Conservation (phyloP, 2,329 filamentous ascomycete species). For the Didymella arachidicola region DNA sequence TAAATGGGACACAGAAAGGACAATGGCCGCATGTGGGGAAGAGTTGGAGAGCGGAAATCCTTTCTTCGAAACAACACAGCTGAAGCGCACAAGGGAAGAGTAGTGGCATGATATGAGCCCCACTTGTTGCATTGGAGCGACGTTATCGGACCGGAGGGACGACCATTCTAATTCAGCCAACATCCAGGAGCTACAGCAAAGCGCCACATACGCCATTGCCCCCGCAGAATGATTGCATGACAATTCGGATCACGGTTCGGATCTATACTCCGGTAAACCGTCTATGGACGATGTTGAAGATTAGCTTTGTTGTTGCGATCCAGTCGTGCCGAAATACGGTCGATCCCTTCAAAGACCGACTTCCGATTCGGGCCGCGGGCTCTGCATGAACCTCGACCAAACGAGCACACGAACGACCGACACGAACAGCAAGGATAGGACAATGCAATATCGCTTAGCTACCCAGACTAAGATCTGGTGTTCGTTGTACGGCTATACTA, state of each 20-base stretch:
- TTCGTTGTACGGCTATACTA: not conserved
- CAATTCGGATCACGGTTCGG: not conserved
- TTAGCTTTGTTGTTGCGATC: not conserved
- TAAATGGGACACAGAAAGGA: constrained; percentile 29
- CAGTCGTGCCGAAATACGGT: constrained; percentile 4
- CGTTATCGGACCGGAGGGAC: not conserved
- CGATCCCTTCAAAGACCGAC: constrained; percentile 3
- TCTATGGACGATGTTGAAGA: not conserved
- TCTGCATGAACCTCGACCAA: not conserved
- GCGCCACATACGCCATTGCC: not conserved
- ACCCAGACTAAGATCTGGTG: not conserved
- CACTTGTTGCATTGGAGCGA: not conserved
- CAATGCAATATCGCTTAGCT: not conserved
- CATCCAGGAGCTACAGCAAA: not conserved
- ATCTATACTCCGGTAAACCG: not conserved
- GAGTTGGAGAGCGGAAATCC: constrained; percentile 30
- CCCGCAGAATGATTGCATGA: not conserved
- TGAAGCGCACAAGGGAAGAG: constrained; percentile 3
- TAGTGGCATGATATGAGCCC: not conserved
- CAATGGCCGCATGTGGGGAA: constrained; percentile 20
- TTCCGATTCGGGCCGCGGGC: constrained; percentile 12
- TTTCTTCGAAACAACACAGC: constrained; percentile 22
- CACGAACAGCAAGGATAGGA: not conserved
- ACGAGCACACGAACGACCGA: not conserved
- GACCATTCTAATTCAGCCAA: not conserved